These are phyloP conservation scores for Trichosporon sp. DNA, from an alignment of 1,284 basidiomycete genomes.

Conservation along the genomic window DNA sequence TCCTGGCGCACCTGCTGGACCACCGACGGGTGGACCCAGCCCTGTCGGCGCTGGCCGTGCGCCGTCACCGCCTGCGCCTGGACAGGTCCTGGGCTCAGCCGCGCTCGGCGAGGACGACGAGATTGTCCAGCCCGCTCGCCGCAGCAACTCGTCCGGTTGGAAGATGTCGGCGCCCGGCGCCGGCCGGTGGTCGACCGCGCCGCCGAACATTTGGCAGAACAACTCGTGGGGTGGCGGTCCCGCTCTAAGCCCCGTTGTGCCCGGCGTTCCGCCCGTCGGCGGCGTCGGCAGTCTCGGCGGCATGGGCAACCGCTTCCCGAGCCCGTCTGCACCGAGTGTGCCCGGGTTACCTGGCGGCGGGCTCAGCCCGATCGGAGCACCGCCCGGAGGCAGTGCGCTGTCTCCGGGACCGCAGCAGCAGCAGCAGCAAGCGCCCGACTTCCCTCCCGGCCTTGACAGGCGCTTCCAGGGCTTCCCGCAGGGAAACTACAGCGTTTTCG, in stretches of 20 bases:
- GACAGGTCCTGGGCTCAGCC: conserved; percentile 46
- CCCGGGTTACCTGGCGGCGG: background rate
- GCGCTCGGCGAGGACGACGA: conserved; percentile 50
- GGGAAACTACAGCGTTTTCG: conserved; percentile 6
- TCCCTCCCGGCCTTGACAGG: background rate
- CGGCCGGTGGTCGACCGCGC: conserved; percentile 45
- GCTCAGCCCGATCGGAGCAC: conserved; percentile 7
- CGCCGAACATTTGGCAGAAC: conserved; percentile 33
- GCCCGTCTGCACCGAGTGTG: conserved; percentile 9
- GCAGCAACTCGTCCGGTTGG: conserved; percentile 36
- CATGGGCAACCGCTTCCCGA: conserved; percentile 18
- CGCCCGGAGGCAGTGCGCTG: conserved; percentile 10
- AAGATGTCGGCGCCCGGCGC: conserved; percentile 40
- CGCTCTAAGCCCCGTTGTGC: conserved; percentile 11
- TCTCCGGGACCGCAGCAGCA: background rate
- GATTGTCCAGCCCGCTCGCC: conserved; percentile 42
- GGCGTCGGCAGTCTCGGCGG: conserved; percentile 9
- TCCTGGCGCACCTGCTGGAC: conserved; percentile 7
- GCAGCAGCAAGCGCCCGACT: background rate
- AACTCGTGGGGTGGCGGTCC: conserved; percentile 11
- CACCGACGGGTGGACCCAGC: conserved; percentile 21
- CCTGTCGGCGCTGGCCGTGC: conserved; percentile 17
- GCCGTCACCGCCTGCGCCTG: conserved; percentile 40
- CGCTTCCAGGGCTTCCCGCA: conserved; percentile 15
- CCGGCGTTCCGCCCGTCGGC: conserved; percentile 16